Evolutionary conservation across 1,139 yeast genomes (phyloP).

Genomic region (Petasospora fabianii): DNA sequence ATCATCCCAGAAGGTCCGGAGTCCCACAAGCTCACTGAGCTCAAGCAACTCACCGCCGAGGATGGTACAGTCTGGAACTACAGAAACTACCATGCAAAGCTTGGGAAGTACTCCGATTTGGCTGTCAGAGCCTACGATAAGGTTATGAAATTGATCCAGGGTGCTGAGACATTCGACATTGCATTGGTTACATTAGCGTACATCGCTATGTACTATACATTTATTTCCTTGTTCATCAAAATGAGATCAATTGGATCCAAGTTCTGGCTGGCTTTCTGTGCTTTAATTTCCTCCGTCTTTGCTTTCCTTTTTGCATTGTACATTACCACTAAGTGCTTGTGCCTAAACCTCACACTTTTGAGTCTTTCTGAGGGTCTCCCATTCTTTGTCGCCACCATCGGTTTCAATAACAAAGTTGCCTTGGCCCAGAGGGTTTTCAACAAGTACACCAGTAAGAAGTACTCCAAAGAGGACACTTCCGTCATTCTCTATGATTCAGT

Average conservation of each 20-base stretch:
- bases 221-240: slow-evolving; percentile 71
- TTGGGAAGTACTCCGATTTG: slow-evolving; percentile 65
- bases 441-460: slow-evolving; percentile 35
- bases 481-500: slow-evolving; percentile 54
- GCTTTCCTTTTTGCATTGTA: slow-evolving; percentile 84
- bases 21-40: slow-evolving; percentile 8
- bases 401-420: slow-evolving; percentile 83
- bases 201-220: slow-evolving; percentile 85
- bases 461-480: slow-evolving; percentile 32
- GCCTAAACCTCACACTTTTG: slow-evolving; percentile 61
- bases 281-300: slow-evolving; percentile 75
- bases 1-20: slow-evolving; percentile 21
- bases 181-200: slow-evolving; percentile 80
- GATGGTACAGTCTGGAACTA: slow-evolving; percentile 56
- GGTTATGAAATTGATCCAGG: slow-evolving; percentile 52
- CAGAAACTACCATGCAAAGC: slow-evolving; percentile 59
- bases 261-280: slow-evolving; percentile 86
- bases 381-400: slow-evolving; percentile 86
- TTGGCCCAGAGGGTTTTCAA: slow-evolving; percentile 64
- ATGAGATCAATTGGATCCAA: slow-evolving; percentile 81
- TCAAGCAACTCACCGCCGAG: slow-evolving; percentile 29
- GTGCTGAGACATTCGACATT: slow-evolving; percentile 87
- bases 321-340: slow-evolving; percentile 49
- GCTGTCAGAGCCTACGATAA: slow-evolving; percentile 42
- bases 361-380: slow-evolving; percentile 91